Base-by-base conservation (phyloP, 257 asterid species). In the Oldenlandia corymbosa region DNA sequence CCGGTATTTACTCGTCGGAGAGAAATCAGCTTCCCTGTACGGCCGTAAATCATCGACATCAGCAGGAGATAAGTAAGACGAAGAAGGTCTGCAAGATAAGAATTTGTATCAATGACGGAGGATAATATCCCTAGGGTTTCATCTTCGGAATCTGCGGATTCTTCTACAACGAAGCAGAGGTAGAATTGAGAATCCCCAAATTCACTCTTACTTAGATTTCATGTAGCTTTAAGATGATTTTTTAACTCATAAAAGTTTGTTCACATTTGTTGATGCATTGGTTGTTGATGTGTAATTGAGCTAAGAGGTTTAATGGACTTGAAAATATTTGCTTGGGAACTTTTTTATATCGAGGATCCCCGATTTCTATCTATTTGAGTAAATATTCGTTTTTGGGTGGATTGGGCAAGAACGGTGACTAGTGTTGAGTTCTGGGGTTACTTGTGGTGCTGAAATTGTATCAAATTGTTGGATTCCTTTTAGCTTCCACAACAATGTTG, bases 101-200 rank as follows among this genome's bases (percentile, higher is more conserved):
- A 48, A 10, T 30, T 59, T 34, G 49, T 58, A 69, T 56, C 84
- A 56, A 86, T 84, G 98, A 81, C 85, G 56, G 86, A 82, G 58
- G 90, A 88, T 34, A 80, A 74, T 71, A 79, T 82, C 70, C 80
- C 84, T 71, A 83, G 87, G 82, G 90, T 79, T 86, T 84, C 87
- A 26, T 61, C 88, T 16, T 74, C 93, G 43, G 85, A 81, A 70
- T 73, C 92, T 17, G 26, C 61, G 20, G 82, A 80, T 73, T 77
- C 94, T 39, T 82, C 94, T 39, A 64, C 80, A 42, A 69, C 90
- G 61, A 88, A 91, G 70, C 90, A 80, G 73, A 91, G 98, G 98
- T 91, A 2, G 13, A 27, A 47, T 21, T 42, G 34, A 3, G 27
- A 68, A 12, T 16, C 18, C 55, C 28, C 45, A 32, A n/a, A 20